phyloP scores from a whole-genome alignment of 345 rosid species.

The Eucalyptus tenuipes region DNA sequence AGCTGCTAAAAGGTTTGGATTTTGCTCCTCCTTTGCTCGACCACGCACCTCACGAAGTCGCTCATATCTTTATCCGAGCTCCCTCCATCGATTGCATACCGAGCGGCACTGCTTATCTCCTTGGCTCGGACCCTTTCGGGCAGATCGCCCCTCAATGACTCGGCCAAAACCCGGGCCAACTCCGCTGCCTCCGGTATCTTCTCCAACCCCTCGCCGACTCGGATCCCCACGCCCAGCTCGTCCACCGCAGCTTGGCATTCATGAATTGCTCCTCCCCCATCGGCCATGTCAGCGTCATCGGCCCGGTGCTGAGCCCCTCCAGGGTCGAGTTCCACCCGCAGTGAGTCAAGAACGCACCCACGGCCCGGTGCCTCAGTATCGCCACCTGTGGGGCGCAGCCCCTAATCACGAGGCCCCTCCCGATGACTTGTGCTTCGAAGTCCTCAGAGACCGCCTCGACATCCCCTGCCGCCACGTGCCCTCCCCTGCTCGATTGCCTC shows the following conservation, averaged over 20 bases:
- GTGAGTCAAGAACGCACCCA: conserved; percentile 53
- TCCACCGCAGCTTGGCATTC: conserved; percentile 39
- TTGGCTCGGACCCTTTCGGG: conserved; percentile 8
- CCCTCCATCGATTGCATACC: conserved; percentile 33
- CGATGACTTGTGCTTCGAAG: conserved; percentile 25
- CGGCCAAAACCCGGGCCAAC: conserved; percentile 12
- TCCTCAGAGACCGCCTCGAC: conserved; percentile 30
- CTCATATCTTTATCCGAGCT: conserved; percentile 25
- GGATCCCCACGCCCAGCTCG: conserved; percentile 32
- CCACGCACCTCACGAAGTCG: not conserved
- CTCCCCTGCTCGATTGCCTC: not conserved
- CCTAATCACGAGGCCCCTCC: conserved; percentile 24
- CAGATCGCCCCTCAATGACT: not conserved
- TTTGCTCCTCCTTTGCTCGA: not conserved
- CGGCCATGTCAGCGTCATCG: conserved; percentile 45
- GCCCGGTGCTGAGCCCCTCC: conserved; percentile 43
- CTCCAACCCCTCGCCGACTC: conserved; percentile 31
- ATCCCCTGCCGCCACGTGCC: too few species aligned
- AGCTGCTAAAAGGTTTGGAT: too few species aligned
- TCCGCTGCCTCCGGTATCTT: conserved; percentile 35
- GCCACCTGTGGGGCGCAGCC: conserved; percentile 54
- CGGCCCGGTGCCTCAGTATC: conserved; percentile 38
- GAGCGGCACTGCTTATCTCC: conserved; percentile 12
- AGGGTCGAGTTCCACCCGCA: conserved; percentile 74
- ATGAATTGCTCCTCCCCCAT: conserved; percentile 61